Conservation (phyloP, 2,329 filamentous ascomycete genomes). For the Phymatotrichopsis omnivora region DNA sequence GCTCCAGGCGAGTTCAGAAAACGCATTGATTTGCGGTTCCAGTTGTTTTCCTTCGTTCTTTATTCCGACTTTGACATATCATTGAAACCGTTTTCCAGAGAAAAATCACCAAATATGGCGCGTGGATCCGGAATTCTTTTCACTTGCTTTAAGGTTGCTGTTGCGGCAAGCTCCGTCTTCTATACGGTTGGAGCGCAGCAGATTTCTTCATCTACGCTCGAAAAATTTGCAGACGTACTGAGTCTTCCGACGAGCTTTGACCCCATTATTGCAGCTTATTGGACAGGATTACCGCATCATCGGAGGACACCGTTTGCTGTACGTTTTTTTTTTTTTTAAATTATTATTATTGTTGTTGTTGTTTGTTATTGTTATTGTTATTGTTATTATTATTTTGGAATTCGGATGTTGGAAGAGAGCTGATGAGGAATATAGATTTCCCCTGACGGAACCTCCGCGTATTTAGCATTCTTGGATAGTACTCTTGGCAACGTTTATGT, state of each 20-base stretch:
- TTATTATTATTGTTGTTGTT: background rate
- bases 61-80: too few species aligned
- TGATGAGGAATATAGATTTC: constrained; percentile 40
- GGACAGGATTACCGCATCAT: constrained; percentile 52
- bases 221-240: constrained; percentile 38
- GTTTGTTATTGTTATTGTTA: background rate
- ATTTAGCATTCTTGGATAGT: constrained; percentile 50
- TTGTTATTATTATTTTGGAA: too few species aligned
- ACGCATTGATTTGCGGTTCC: too few species aligned
- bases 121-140: too few species aligned
- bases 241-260: constrained; percentile 45
- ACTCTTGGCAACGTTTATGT: constrained; percentile 48
- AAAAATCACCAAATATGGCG: too few species aligned
- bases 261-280: constrained; percentile 50
- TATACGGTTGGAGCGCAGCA: too few species aligned
- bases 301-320: constrained; percentile 51
- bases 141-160: too few species aligned
- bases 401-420: too few species aligned
- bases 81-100: too few species aligned
- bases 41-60: too few species aligned
- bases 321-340: background rate
- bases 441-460: constrained; percentile 49
- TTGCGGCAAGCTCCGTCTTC: too few species aligned
- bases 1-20: too few species aligned
- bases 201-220: constrained; percentile 5